Conservation (phyloP, 2,329 filamentous ascomycete species). For the Fonsecaea monophora region DNA sequence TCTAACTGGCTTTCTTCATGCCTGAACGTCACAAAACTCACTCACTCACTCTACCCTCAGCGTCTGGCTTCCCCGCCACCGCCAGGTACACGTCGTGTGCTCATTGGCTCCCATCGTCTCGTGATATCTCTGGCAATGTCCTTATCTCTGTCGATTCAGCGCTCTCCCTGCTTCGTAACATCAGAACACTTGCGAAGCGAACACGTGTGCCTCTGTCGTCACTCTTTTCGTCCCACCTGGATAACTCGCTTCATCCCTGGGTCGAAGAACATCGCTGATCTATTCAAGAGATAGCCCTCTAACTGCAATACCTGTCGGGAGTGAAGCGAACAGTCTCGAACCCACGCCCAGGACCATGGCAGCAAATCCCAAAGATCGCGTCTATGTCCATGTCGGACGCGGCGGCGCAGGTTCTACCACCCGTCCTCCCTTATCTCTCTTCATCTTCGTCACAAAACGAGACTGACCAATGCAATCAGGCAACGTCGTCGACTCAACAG, state of each 20-base stretch:
- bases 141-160: not conserved
- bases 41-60: not conserved
- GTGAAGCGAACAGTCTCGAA: not conserved
- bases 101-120: not conserved
- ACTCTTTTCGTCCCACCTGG: not conserved
- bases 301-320: not conserved
- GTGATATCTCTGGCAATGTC: not conserved
- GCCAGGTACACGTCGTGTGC: not conserved
- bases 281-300: not conserved
- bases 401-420: constrained; percentile 25
- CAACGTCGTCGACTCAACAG: constrained; percentile 73
- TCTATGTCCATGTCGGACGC: constrained; percentile 18
- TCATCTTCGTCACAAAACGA: not conserved
- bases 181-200: too few relatives aligned
- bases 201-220: not conserved
- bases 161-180: not conserved
- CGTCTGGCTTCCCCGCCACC: not conserved
- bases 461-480: constrained; percentile 51
- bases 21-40: too few relatives aligned
- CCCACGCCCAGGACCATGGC: not conserved
- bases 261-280: not conserved
- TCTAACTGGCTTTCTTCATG: too few relatives aligned
- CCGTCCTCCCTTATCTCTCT: not conserved
- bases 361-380: not conserved
- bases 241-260: not conserved